Percentiles rank a stretch among this genome's conserved stretches.
Conservation (phyloP, 1,284 basidiomycete genomes). For the Mycena sp. region DNA sequence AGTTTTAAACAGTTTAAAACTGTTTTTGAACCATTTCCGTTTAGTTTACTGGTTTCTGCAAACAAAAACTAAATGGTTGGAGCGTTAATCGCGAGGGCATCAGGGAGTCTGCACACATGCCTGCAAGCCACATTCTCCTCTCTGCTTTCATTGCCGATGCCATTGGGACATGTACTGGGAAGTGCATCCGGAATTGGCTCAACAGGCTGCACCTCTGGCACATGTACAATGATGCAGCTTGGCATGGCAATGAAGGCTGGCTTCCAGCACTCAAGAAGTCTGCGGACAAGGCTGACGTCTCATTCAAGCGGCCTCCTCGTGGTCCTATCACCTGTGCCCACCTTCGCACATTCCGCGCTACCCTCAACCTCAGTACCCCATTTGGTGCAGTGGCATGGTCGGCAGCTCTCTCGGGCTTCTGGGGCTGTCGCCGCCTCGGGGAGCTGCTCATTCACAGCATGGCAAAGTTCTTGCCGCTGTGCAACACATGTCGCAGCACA, state of each 20-base stretch:
- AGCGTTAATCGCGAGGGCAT: constrained; percentile 41
- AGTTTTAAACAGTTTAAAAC: too few relatives aligned
- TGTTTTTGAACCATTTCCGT: constrained; percentile 47
- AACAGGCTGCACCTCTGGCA: too few relatives aligned
- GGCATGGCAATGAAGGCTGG: constrained; percentile 4
- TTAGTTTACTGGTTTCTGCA: too few relatives aligned
- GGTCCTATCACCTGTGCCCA: neutral
- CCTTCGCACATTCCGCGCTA: neutral
- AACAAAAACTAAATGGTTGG: too few relatives aligned
- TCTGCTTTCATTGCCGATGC: constrained; percentile 35
- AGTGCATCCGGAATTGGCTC: too few relatives aligned
- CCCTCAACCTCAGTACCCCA: neutral
- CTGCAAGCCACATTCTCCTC: constrained; percentile 38
- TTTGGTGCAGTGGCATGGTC: neutral
- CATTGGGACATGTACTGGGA: neutral
- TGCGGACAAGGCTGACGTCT: neutral
- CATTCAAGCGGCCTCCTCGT: constrained; percentile 12
- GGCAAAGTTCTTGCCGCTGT: neutral
- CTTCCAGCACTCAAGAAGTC: neutral
- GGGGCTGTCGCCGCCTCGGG: constrained; percentile 10
- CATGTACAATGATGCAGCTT: neutral
- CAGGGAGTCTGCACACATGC: constrained; percentile 42
- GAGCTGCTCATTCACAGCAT: neutral
- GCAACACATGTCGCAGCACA: neutral
- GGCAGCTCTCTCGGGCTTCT: neutral